These are phyloP conservation scores for Aethionema arabicum DNA, from an alignment of 345 rosid species.

Conservation along the genomic window DNA sequence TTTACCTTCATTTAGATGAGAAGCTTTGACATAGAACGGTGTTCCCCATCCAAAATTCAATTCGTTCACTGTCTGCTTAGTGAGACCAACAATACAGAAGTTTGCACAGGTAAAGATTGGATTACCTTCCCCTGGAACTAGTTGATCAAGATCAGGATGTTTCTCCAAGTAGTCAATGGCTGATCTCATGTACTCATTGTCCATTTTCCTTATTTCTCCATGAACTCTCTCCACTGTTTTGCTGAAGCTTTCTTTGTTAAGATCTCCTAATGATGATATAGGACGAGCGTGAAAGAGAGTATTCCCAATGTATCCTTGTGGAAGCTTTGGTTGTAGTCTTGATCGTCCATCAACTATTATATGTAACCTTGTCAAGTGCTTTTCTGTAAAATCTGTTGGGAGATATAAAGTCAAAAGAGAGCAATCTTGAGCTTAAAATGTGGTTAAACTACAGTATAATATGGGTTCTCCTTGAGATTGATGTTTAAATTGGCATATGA, in stretches of 20 bases:
- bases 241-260: conserved; percentile 35
- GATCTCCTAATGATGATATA: conserved; percentile 13
- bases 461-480: no score
- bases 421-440: neutral
- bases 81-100: conserved; percentile 52
- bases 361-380: conserved; percentile 38
- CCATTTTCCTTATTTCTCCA: conserved; percentile 31
- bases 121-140: conserved; percentile 36
- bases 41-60: conserved; percentile 78
- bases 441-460: neutral
- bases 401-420: neutral
- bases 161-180: conserved; percentile 39
- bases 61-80: conserved; percentile 38
- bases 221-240: conserved; percentile 36
- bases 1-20: conserved; percentile 55
- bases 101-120: conserved; percentile 52
- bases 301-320: conserved; percentile 47
- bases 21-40: conserved; percentile 49
- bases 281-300: conserved; percentile 38
- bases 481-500: neutral
- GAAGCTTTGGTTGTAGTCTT: conserved; percentile 44
- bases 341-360: conserved; percentile 43
- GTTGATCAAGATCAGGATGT: conserved; percentile 29
- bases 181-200: conserved; percentile 49
- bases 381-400: conserved; percentile 25